These are phyloP conservation scores for Naumovozyma baii DNA, from an alignment of 805 yeast species.

Conservation along the genomic window DNA sequence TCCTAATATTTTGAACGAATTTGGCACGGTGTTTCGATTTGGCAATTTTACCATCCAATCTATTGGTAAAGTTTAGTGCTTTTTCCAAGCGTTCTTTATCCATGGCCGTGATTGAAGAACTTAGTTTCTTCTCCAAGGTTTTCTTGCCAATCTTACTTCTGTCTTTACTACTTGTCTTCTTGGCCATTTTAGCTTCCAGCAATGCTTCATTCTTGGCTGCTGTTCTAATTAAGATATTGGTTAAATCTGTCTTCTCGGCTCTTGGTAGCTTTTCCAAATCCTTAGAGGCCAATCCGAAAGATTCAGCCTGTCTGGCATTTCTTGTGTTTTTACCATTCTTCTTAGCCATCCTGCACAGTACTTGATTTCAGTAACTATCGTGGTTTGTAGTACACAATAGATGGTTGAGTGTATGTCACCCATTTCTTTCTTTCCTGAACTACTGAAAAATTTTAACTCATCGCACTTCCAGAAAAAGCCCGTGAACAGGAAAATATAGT, in stretches of 20 bases:
- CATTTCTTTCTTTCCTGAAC: slow-evolving; percentile 9
- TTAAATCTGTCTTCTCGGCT: slow-evolving; percentile 47
- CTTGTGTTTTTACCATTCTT: slow-evolving; percentile 42
- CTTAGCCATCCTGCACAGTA: slow-evolving; percentile 14
- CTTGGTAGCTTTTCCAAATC: slow-evolving; percentile 47
- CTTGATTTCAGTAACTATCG: too few relatives aligned
- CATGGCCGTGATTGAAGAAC: slow-evolving; percentile 22
- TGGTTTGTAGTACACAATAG: too few relatives aligned
- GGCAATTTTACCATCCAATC: slow-evolving; percentile 50
- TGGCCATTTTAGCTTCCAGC: slow-evolving; percentile 46
- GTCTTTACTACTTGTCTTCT: slow-evolving; percentile 24
- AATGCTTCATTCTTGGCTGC: slow-evolving; percentile 57
- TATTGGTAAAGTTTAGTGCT: slow-evolving; percentile 44
- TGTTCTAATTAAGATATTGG: slow-evolving; percentile 57
- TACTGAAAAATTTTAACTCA: not conserved
- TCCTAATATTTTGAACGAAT: slow-evolving; percentile 51
- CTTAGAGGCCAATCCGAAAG: slow-evolving; percentile 35
- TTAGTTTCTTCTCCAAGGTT: slow-evolving; percentile 7
- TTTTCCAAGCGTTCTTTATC: slow-evolving; percentile 37
- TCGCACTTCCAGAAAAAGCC: too few relatives aligned
- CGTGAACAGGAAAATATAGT: too few relatives aligned
- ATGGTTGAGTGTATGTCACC: slow-evolving; percentile 41
- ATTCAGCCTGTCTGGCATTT: slow-evolving; percentile 64
- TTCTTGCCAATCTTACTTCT: slow-evolving; percentile 25
- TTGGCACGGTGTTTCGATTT: slow-evolving; percentile 57